These are phyloP conservation scores for Suhomyces chickasaworum DNA, from an alignment of 1,139 yeast genomes.

Conservation along the genomic window DNA sequence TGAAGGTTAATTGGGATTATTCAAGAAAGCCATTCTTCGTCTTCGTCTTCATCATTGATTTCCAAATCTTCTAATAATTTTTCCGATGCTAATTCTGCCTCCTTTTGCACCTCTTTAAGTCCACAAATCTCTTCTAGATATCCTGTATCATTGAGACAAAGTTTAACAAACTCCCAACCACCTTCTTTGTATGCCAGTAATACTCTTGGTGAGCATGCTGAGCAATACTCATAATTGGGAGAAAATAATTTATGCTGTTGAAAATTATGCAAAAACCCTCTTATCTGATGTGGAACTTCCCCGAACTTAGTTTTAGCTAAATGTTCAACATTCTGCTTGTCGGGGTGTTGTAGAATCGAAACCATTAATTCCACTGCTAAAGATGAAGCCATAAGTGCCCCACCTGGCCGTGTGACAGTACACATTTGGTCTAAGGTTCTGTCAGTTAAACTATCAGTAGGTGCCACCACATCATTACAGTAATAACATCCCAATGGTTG, in stretches of 20 bases:
- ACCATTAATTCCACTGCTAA: constrained; percentile 83
- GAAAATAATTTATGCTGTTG: constrained; percentile 65
- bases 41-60: constrained; percentile 43
- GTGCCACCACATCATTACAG: constrained; percentile 95
- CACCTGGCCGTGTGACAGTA: constrained; percentile 96
- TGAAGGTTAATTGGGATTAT: too few species aligned
- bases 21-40: constrained; percentile 24
- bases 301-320: constrained; percentile 54
- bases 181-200: constrained; percentile 47
- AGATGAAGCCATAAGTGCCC: constrained; percentile 84
- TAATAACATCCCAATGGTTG: constrained; percentile 83
- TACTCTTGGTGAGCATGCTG: constrained; percentile 77
- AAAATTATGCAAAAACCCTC: constrained; percentile 78
- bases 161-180: constrained; percentile 81
- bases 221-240: constrained; percentile 73
- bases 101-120: constrained; percentile 65
- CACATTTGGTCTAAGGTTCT: constrained; percentile 97
- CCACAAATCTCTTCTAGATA: constrained; percentile 81
- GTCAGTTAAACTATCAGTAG: constrained; percentile 80
- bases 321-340: constrained; percentile 50
- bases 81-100: constrained; percentile 64
- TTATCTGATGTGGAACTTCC: constrained; percentile 79
- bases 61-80: constrained; percentile 39
- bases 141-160: constrained; percentile 63
- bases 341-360: constrained; percentile 69